Percentiles rank a stretch among this genome's conserved stretches.
These are phyloP conservation scores for Heliamphora ciliata DNA, from an alignment of 179 eudicot genomes.

Conservation along the genomic window DNA sequence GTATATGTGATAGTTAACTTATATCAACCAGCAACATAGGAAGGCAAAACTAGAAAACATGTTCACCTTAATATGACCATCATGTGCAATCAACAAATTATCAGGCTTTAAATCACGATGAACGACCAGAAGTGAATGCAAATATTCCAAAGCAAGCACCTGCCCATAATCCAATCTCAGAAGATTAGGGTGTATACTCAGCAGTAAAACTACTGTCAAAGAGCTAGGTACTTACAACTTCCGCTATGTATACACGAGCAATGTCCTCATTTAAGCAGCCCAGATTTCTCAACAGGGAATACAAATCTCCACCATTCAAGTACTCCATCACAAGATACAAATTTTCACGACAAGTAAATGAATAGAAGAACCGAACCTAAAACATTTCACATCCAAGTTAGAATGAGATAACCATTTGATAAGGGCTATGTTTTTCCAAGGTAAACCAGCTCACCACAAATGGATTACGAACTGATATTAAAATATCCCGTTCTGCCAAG, in stretches of 20 bases:
- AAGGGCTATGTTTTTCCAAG: conserved; percentile 14
- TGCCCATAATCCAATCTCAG: conserved; percentile 23
- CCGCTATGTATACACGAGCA: conserved; percentile 92
- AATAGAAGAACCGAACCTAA: conserved; percentile 98
- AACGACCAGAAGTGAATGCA: conserved; percentile 89
- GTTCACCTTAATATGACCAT: conserved; percentile 93
- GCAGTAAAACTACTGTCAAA: not conserved
- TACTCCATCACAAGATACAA: conserved; percentile 99
- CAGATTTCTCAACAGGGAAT: conserved; percentile 84
- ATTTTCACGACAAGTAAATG: conserved; percentile 97
- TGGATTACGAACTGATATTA: conserved; percentile 95
- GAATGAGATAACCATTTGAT: conserved; percentile 16
- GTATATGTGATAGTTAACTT: not conserved
- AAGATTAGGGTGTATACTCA: conserved; percentile 13
- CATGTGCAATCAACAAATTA: conserved; percentile 96
- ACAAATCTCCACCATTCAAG: conserved; percentile 93
- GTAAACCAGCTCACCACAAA: conserved; percentile 82
- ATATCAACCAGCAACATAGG: not conserved
- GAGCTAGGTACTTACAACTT: conserved; percentile 58
- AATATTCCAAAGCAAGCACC: conserved; percentile 99
- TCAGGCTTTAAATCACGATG: conserved; percentile 99
- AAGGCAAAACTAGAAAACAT: not conserved
- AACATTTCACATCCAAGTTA: conserved; percentile 22
- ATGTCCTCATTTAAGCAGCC: conserved; percentile 98
- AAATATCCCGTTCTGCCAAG: conserved; percentile 93